These are phyloP conservation scores for Boletales sp. DNA, from an alignment of 768 basidiomycete genomes.

Conservation along the genomic window DNA sequence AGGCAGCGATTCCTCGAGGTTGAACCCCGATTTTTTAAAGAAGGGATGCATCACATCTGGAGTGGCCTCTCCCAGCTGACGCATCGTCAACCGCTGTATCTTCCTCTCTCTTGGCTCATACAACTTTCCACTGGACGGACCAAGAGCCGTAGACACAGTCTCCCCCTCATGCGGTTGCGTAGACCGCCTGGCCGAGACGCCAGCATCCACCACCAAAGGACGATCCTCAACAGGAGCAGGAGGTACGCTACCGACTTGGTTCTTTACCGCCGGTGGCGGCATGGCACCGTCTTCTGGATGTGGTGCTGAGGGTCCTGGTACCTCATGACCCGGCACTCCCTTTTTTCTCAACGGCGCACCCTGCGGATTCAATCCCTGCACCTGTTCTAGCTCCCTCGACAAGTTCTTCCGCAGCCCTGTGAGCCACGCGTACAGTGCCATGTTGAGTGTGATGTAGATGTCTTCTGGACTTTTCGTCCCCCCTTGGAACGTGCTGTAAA, in stretches of 20 bases:
- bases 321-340: conserved; percentile 14
- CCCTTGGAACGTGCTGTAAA: conserved; percentile 65
- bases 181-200: conserved; percentile 8
- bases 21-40: conserved; percentile 82
- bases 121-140: conserved; percentile 22
- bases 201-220: not conserved
- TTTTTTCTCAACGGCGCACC: conserved; percentile 36
- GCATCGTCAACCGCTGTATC: conserved; percentile 79
- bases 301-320: not conserved
- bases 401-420: conserved; percentile 73
- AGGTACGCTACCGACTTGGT: conserved; percentile 2
- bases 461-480: conserved; percentile 60
- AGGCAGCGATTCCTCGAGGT: conserved; percentile 78
- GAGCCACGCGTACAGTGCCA: conserved; percentile 79
- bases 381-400: conserved; percentile 74
- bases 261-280: conserved; percentile 1
- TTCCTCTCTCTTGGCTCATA: conserved; percentile 58
- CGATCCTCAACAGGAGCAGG: conserved; percentile 9
- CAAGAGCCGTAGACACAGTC: not conserved
- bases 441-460: conserved; percentile 83
- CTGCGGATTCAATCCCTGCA: conserved; percentile 43
- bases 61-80: conserved; percentile 85
- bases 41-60: conserved; percentile 86
- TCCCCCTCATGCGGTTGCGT: conserved; percentile 18
- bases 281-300: conserved; percentile 8